These are phyloP conservation scores for Incumbomyces lentus DNA, from an alignment of 2,329 filamentous ascomycete genomes.

Conservation along the genomic window DNA sequence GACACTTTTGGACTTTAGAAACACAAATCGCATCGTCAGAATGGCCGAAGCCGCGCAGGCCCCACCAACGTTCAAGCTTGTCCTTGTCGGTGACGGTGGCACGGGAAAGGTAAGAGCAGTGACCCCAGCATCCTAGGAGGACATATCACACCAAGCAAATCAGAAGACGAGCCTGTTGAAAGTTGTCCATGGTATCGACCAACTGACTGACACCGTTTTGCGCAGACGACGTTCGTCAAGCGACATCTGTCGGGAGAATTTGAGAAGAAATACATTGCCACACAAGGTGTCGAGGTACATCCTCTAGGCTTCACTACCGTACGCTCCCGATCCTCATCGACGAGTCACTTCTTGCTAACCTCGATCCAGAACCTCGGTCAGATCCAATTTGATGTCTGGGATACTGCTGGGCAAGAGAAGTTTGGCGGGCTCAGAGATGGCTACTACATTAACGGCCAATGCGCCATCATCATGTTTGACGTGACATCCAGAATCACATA, in stretches of 20 bases:
- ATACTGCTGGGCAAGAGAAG: slow-evolving; percentile 98
- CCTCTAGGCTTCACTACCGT: slow-evolving; percentile 96
- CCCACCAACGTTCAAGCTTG: slow-evolving; percentile 93
- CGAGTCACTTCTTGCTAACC: slow-evolving; percentile 22
- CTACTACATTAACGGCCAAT: slow-evolving; percentile 99
- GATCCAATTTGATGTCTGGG: slow-evolving; percentile 99
- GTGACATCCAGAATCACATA: slow-evolving; percentile 99
- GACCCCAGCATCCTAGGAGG: not conserved
- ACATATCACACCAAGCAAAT: not conserved
- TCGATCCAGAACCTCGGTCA: slow-evolving; percentile 66
- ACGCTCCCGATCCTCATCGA: slow-evolving; percentile 40
- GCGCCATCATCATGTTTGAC: slow-evolving; percentile 99
- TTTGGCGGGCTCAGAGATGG: slow-evolving; percentile 98
- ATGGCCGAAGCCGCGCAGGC: slow-evolving; percentile 53
- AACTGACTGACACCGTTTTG: not conserved
- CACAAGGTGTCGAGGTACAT: slow-evolving; percentile 98
- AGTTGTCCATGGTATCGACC: no score
- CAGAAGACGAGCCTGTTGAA: not conserved
- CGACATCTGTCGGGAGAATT: slow-evolving; percentile 99
- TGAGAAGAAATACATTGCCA: slow-evolving; percentile 99
- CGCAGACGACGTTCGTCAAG: slow-evolving; percentile 98
- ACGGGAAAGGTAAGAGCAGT: slow-evolving; percentile 78
- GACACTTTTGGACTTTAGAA: no score
- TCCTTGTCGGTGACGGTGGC: slow-evolving; percentile 98
- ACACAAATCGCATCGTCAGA: slow-evolving; percentile 5